Evolutionary conservation across 805 yeast species (phyloP).

Genomic region (Cyberlindnera meyerae): DNA sequence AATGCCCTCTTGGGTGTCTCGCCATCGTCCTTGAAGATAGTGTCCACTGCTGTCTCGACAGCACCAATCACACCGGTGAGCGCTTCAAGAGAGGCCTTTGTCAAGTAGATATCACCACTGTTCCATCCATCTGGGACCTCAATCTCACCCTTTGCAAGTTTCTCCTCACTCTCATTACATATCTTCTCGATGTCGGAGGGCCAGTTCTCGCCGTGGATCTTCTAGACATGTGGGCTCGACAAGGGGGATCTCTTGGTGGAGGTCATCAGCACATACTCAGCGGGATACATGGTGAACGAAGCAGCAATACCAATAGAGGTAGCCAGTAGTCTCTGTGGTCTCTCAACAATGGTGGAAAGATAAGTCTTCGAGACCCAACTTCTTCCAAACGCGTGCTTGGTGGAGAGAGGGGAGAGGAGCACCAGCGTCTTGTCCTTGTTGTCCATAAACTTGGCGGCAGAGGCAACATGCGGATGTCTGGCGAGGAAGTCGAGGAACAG

Average conservation of each 20-base stretch:
- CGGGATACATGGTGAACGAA: slow-evolving; percentile 65
- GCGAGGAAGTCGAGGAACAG: slow-evolving; percentile 41
- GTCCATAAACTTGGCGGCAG: slow-evolving; percentile 31
- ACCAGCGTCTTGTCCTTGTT: slow-evolving; percentile 49
- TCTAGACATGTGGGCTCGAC: slow-evolving; percentile 53
- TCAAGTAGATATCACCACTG: slow-evolving; percentile 73
- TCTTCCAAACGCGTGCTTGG: slow-evolving; percentile 70
- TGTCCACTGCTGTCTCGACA: slow-evolving; percentile 65
- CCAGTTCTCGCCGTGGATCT: slow-evolving; percentile 75
- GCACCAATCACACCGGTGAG: slow-evolving; percentile 76
- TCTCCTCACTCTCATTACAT: slow-evolving; percentile 53
- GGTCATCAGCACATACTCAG: slow-evolving; percentile 45
- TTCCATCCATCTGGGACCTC: slow-evolving; percentile 85
- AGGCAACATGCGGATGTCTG: slow-evolving; percentile 33
- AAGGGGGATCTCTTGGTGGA: slow-evolving; percentile 45
- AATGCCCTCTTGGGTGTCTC: slow-evolving; percentile 45
- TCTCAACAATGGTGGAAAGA: slow-evolving; percentile 65
- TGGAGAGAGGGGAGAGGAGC: slow-evolving; percentile 62
- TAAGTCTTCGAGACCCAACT: slow-evolving; percentile 71
- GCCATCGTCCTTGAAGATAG: slow-evolving; percentile 32
- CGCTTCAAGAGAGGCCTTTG: slow-evolving; percentile 62
- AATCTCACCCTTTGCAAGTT: slow-evolving; percentile 46
- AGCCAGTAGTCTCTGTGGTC: slow-evolving; percentile 77
- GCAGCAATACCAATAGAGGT: slow-evolving; percentile 74
- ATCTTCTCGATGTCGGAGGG: slow-evolving; percentile 52